phyloP scores from a whole-genome alignment of 306 rosid genomes.

The Echinosophora koreensis region DNA sequence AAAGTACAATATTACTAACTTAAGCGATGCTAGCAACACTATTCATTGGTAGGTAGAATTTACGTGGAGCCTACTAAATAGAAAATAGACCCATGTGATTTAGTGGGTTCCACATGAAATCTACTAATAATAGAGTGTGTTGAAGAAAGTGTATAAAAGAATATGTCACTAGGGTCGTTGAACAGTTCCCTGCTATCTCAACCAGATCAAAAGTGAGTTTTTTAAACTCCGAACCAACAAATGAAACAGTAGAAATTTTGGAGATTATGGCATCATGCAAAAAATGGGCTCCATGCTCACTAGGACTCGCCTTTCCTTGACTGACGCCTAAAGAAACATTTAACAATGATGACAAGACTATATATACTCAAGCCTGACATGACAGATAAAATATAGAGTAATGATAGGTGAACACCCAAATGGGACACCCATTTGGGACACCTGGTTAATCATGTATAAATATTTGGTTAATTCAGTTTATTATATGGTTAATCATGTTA shows the following conservation, averaged over 20 bases:
- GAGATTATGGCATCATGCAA: neutral
- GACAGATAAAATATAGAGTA: neutral
- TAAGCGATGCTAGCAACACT: no score
- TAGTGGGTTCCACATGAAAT: no score
- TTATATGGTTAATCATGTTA: no score
- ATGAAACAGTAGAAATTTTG: neutral
- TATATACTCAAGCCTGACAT: slow-evolving; percentile 11
- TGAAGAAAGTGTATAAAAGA: no score
- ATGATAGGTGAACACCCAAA: no score
- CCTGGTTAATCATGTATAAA: no score
- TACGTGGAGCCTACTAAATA: no score
- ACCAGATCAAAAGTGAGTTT: neutral
- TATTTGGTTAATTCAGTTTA: no score
- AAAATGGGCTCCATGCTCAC: neutral
- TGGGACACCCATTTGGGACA: no score
- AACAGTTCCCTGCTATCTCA: neutral
- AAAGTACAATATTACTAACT: neutral
- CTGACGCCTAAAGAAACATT: slow-evolving; percentile 14
- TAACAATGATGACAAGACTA: slow-evolving; percentile 4
- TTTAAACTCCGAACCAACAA: neutral
- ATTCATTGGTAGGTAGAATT: no score
- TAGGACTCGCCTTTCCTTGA: neutral
- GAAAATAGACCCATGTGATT: no score
- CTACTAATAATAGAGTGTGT: no score
- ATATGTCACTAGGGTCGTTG: neutral